phyloP scores from a whole-genome alignment of 2,329 filamentous ascomycete species.

The Trichoderma sp. region DNA sequence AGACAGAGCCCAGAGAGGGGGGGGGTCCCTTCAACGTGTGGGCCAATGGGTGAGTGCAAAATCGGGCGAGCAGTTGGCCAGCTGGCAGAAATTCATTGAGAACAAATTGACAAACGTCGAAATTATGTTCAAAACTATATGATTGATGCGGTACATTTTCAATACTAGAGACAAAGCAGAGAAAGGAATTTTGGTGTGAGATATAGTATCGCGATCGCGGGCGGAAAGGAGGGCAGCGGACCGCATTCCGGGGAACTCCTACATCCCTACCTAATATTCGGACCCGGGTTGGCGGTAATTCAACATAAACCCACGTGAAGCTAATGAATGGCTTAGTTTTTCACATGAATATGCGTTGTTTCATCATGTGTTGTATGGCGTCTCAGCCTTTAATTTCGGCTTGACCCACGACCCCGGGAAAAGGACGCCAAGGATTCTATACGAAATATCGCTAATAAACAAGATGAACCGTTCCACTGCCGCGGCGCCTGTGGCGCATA shows the following conservation, averaged over 20 bases:
- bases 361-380: background rate
- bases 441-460: background rate
- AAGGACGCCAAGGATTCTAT: background rate
- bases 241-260: background rate
- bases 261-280: background rate
- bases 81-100: constrained; percentile 4
- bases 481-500: background rate
- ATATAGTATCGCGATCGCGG: background rate
- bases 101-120: background rate
- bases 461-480: background rate
- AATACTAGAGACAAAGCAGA: background rate
- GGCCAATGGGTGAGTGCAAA: constrained; percentile 3
- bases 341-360: background rate
- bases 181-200: background rate
- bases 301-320: background rate
- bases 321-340: background rate
- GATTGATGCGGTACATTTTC: background rate
- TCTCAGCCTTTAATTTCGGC: background rate
- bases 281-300: background rate
- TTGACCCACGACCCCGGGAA: background rate
- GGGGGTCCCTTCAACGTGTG: background rate
- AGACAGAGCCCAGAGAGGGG: background rate
- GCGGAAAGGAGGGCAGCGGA: background rate
- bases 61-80: constrained; percentile 6
- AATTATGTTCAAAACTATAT: background rate